phyloP scores from a whole-genome alignment of 2,329 filamentous ascomycete genomes.

The Pyricularia pennisetigena region DNA sequence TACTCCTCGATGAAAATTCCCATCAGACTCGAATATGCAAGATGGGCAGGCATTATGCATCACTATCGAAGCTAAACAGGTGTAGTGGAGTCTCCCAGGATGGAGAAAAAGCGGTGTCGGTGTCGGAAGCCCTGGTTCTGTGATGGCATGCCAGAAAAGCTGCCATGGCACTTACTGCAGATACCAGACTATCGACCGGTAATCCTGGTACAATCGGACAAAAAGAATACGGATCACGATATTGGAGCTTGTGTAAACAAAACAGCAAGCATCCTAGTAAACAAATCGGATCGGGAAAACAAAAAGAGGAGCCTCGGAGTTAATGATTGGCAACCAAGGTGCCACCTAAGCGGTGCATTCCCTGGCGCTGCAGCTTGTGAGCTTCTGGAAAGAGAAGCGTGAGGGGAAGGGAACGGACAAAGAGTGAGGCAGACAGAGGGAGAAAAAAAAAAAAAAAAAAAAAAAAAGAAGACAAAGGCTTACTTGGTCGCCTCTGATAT shows the following conservation, averaged over 20 bases:
- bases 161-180: not conserved
- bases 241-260: not conserved
- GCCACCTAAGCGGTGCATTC: not conserved
- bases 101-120: not conserved
- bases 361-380: not conserved
- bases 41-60: not conserved
- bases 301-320: not conserved
- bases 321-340: not conserved
- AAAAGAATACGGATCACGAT: not conserved
- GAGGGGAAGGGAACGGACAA: not conserved
- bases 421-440: not conserved
- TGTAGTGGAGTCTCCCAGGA: not conserved
- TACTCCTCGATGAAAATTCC: not conserved
- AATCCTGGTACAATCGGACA: not conserved
- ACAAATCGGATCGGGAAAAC: not conserved
- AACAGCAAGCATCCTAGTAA: not conserved
- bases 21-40: not conserved
- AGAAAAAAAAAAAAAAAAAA: not conserved
- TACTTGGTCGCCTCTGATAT: slow-evolving; percentile 1
- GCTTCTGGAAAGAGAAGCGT: not conserved
- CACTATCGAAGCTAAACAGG: not conserved
- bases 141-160: not conserved
- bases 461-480: not conserved
- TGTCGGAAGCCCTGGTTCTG: not conserved
- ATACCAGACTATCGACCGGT: not conserved